A percentile compares a stretch with the other conserved stretches of the same genome.
Conservation (phyloP, 495 filamentous ascomycete genomes). For the Tricharina praecox region DNA sequence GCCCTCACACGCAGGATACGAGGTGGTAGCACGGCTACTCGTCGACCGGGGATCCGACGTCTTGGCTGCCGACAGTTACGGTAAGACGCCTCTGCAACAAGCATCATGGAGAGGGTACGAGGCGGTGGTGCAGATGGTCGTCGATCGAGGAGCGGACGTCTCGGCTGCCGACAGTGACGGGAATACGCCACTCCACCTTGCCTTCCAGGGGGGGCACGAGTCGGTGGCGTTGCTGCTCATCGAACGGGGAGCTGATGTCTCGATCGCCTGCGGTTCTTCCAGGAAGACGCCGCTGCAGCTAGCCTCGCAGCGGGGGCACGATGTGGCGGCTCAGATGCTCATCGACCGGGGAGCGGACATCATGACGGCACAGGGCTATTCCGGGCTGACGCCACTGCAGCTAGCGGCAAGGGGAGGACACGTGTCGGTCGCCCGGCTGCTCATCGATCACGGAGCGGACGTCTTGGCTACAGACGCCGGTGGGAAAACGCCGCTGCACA, state of each 20-base stretch:
- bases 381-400: not conserved
- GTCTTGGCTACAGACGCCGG: not conserved
- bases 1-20: too few relatives aligned
- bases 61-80: too few relatives aligned
- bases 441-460: not conserved
- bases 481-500: constrained; percentile 1
- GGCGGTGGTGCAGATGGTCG: not conserved
- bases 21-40: too few relatives aligned
- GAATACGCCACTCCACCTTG: not conserved
- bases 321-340: not conserved
- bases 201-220: not conserved
- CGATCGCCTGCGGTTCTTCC: not conserved
- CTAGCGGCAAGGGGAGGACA: too few relatives aligned
- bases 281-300: not conserved
- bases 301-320: too few relatives aligned
- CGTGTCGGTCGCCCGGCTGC: not conserved
- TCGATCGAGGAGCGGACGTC: not conserved
- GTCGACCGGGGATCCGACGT: too few relatives aligned
- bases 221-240: not conserved
- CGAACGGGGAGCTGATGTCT: not conserved
- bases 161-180: not conserved
- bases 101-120: not conserved
- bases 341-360: not conserved
- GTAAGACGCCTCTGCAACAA: not conserved
- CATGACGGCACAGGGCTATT: not conserved